Conservation (phyloP, 441 rosid genomes). For the Erodium chrysanthum region DNA sequence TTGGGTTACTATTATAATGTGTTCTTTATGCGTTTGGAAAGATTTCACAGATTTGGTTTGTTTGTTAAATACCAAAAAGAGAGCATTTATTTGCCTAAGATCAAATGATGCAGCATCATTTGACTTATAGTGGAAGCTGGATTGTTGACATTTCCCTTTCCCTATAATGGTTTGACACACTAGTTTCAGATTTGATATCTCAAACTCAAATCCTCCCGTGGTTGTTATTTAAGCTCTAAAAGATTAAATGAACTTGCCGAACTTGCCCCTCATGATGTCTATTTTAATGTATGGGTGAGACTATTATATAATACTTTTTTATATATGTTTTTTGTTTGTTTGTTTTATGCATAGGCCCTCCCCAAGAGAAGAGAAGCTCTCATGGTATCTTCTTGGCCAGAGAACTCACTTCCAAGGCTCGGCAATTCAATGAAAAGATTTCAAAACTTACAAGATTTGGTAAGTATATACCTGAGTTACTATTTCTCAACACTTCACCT, state of each 20-base stretch:
- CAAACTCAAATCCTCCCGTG: too few relatives aligned
- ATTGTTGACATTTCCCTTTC: too few relatives aligned
- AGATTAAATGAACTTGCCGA: too few relatives aligned
- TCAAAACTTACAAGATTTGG: conserved; percentile 83
- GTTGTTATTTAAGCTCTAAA: too few relatives aligned
- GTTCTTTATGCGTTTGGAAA: not conserved
- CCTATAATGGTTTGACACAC: too few relatives aligned
- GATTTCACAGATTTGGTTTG: not conserved
- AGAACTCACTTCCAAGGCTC: conserved; percentile 59
- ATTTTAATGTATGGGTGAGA: too few relatives aligned
- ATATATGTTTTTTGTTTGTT: not conserved
- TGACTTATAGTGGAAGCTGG: not conserved
- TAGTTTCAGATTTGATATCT: too few relatives aligned
- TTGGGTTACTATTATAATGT: not conserved
- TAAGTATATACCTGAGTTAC: conserved; percentile 27
- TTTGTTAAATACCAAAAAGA: not conserved
- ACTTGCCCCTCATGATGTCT: too few relatives aligned
- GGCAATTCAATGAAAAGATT: conserved; percentile 52
- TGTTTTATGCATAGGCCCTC: conserved; percentile 50
- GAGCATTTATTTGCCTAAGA: not conserved
- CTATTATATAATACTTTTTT: too few relatives aligned
- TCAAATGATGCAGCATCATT: not conserved
- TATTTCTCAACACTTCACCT: conserved; percentile 3
- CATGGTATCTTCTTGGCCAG: conserved; percentile 82
- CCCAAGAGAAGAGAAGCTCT: conserved; percentile 67